Evolutionary conservation across 1,139 yeast genomes (phyloP).

Genomic region (Tardiomyces depauwii): DNA sequence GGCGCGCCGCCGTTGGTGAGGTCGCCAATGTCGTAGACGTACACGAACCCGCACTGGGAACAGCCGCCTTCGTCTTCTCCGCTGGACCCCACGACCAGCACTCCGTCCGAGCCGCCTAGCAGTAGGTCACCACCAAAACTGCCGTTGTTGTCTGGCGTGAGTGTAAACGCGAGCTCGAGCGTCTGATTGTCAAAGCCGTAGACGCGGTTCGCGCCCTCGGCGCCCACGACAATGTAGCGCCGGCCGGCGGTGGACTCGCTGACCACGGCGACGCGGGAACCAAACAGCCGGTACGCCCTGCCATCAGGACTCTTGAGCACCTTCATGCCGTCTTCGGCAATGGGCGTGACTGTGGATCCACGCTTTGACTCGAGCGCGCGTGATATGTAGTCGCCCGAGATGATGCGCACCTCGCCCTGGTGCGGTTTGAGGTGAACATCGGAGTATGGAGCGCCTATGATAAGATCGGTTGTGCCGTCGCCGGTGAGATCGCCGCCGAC

Average conservation of each 20-base stretch:
- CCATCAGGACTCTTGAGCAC: constrained; percentile 1
- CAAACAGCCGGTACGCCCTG: constrained; percentile 16
- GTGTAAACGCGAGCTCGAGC: constrained; percentile 6
- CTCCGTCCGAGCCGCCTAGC: constrained; percentile 9
- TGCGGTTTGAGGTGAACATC: constrained; percentile 26
- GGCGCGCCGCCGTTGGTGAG: constrained; percentile 5
- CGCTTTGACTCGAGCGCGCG: not conserved
- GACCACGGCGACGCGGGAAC: constrained; percentile 14
- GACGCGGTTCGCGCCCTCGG: constrained; percentile 21
- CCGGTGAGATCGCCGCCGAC: constrained; percentile 25
- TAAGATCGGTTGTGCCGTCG: constrained; percentile 31
- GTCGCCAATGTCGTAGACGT: constrained; percentile 23
- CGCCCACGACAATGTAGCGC: constrained; percentile 17
- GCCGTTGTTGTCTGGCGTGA: constrained; percentile 7
- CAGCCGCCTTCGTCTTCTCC: constrained; percentile 8
- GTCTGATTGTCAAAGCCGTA: constrained; percentile 15
- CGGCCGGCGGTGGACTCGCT: constrained; percentile 1
- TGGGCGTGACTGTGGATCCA: not conserved
- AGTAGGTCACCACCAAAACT: constrained; percentile 23
- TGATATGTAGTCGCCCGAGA: constrained; percentile 5
- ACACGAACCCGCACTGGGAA: constrained; percentile 30
- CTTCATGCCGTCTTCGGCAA: constrained; percentile 1
- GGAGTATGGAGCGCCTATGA: constrained; percentile 34
- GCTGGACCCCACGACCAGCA: constrained; percentile 4
- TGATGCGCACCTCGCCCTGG: constrained; percentile 30